Conservation (phyloP, 768 basidiomycete species). For the Tulasnella sp. region DNA sequence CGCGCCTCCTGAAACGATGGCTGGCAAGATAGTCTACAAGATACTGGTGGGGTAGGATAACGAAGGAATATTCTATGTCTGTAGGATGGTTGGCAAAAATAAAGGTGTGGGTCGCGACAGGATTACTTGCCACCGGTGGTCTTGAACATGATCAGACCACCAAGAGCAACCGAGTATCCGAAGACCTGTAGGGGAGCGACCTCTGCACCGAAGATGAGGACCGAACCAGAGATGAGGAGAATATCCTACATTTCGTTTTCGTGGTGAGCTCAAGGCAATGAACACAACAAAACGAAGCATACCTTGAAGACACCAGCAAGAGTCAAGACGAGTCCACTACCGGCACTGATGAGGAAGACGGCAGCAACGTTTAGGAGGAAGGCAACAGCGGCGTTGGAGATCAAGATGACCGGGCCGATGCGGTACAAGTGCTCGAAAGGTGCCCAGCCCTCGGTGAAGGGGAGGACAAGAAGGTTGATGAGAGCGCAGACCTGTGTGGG, state of each 20-base stretch:
- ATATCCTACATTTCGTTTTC: conserved; percentile 64
- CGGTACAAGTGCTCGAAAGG: conserved; percentile 71
- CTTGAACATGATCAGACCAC: conserved; percentile 81
- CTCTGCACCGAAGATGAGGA: conserved; percentile 72
- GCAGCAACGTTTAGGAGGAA: conserved; percentile 90
- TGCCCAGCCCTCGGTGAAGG: conserved; percentile 86
- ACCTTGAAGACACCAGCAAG: conserved; percentile 93
- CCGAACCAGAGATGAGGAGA: conserved; percentile 86
- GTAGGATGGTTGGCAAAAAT: neutral
- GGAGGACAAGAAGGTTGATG: conserved; percentile 80
- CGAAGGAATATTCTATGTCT: neutral
- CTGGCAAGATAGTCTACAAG: neutral
- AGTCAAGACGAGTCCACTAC: conserved; percentile 82
- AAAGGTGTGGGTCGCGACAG: neutral
- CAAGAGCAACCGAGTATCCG: conserved; percentile 85
- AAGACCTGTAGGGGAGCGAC: conserved; percentile 83
- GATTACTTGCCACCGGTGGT: conserved; percentile 55
- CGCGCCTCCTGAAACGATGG: neutral
- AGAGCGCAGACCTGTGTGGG: conserved; percentile 62
- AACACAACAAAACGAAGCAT: conserved; percentile 27
- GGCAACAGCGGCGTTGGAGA: conserved; percentile 81
- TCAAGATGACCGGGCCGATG: conserved; percentile 64
- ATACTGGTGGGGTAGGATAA: neutral
- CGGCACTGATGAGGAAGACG: conserved; percentile 87
- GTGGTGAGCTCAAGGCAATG: conserved; percentile 24